Evolutionary conservation across 1,284 basidiomycete genomes (phyloP).

Genomic region (Chalciporus sp.): DNA sequence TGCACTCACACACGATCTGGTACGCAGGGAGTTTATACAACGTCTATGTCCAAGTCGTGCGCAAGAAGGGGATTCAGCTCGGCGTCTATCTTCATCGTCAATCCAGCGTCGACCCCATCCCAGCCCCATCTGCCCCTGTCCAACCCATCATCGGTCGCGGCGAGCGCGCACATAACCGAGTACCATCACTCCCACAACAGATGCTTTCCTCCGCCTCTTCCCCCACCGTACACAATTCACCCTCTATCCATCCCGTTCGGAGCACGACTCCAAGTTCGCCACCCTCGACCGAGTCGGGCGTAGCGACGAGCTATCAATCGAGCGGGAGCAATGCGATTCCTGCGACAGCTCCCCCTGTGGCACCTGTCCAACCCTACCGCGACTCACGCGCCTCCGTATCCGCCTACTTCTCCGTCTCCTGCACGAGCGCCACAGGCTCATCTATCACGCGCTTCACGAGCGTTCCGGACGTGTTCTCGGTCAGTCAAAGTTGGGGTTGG

Average conservation of each 20-base stretch:
- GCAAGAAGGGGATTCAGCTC: slow-evolving; percentile 75
- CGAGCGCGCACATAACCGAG: slow-evolving; percentile 28
- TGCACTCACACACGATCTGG: slow-evolving; percentile 78
- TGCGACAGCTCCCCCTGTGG: slow-evolving; percentile 42
- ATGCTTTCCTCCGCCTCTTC: slow-evolving; percentile 23
- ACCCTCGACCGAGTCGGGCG: slow-evolving; percentile 20
- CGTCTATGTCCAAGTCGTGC: slow-evolving; percentile 84
- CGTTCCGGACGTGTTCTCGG: slow-evolving; percentile 82
- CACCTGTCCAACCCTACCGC: slow-evolving; percentile 69
- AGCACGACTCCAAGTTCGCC: slow-evolving; percentile 42
- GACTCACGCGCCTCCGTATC: slow-evolving; percentile 69
- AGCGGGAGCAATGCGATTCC: slow-evolving; percentile 35
- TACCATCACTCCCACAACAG: slow-evolving; percentile 30
- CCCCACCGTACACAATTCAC: slow-evolving; percentile 43
- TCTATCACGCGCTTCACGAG: slow-evolving; percentile 85
- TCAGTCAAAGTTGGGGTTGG: slow-evolving; percentile 84
- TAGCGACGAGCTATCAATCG: slow-evolving; percentile 29
- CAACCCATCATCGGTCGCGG: slow-evolving; percentile 5
- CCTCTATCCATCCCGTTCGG: slow-evolving; percentile 45
- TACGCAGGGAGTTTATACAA: slow-evolving; percentile 82
- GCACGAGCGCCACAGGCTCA: slow-evolving; percentile 79
- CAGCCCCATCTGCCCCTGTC: slow-evolving; percentile 38
- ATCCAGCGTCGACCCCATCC: slow-evolving; percentile 69
- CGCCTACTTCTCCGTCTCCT: slow-evolving; percentile 85
- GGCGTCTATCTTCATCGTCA: slow-evolving; percentile 92